These are phyloP conservation scores for Exobasidium cylindrosporum DNA, from an alignment of 1,284 basidiomycete species.

Conservation along the genomic window DNA sequence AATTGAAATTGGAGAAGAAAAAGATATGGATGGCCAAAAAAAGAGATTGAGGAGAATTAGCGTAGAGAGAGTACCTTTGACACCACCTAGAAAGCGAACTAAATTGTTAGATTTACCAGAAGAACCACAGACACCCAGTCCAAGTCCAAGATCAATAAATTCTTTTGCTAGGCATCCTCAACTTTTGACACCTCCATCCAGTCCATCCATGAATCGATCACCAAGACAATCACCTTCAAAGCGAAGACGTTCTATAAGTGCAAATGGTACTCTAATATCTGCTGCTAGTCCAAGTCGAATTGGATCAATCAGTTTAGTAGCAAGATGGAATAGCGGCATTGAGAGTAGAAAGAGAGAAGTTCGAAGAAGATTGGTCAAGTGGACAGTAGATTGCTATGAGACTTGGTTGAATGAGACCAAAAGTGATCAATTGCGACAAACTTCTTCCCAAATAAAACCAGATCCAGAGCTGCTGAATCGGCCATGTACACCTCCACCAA, in stretches of 20 bases:
- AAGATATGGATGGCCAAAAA: too few relatives aligned
- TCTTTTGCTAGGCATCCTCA: not conserved
- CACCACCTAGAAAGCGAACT: not conserved
- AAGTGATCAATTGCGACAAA: not conserved
- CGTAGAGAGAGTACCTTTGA: not conserved
- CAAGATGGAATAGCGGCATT: constrained; percentile 50
- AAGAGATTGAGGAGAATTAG: too few relatives aligned
- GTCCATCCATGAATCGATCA: not conserved
- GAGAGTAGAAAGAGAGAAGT: constrained; percentile 45
- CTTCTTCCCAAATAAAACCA: too few relatives aligned
- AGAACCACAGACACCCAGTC: not conserved
- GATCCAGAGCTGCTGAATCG: not conserved
- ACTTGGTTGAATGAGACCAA: constrained; percentile 23
- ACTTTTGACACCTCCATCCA: not conserved
- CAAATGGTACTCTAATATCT: not conserved
- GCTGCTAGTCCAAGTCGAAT: not conserved
- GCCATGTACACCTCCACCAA: constrained; percentile 6
- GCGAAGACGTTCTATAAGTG: not conserved
- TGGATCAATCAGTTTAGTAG: constrained; percentile 11
- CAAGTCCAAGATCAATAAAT: not conserved
- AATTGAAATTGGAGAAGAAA: not conserved
- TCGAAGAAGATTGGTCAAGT: constrained; percentile 24
- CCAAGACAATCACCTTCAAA: not conserved
- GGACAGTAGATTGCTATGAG: constrained; percentile 31
- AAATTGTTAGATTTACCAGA: not conserved